Base-by-base conservation (phyloP, 1,284 basidiomycete genomes). In the Heterobasidion occidentale region DNA sequence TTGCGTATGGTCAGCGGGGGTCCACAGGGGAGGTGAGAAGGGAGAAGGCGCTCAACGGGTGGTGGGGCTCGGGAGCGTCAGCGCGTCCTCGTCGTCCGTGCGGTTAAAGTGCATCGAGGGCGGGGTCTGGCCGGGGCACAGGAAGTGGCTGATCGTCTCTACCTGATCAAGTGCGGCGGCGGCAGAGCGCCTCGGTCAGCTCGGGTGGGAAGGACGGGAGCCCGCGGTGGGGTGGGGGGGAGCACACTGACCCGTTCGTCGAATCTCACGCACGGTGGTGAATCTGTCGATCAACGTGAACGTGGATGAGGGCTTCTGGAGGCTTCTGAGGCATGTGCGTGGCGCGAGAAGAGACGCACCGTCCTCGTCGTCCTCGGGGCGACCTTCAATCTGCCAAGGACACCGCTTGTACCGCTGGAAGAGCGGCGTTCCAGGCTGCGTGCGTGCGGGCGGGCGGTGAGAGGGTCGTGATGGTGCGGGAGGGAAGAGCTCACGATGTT, bases 381-480 rank as follows among this genome's bases (percentile, higher is more conserved):
- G 75, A 9, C 82, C 84, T 66, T 87, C 81, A 36, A 95, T 79
- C 63, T 87, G 82, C 92, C 92, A 95, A 42, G 87, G 88, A 70
- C 92, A 94, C 17, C 92, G 84, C 64, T 93, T 90, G 65, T 94
- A 92, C 19, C 86, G 79, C 67, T 94, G 92, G 66, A 95, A 95
- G 45, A 92, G 70, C 0, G 92, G 86, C 1, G 92, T 87, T 2
- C 92, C 92, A 35, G 90, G 89, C 92, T 94, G 61, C 15, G 20
- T 38, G 47, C 34, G 27, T 34, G 34, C 35, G 33, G 8, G 27
- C 19, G 9, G 17, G 17, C 15, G 17, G 19, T 48, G 12, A 48
- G 19, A 48, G 7, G 27, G 7, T n/a, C 8, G 50, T 14, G 7
- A 45, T 52, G 7, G 5, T 42, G 9, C 47, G n/a, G 8, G 54